Percentiles rank a stretch among this genome's conserved stretches.
phyloP scores from a whole-genome alignment of 768 basidiomycete genomes.

The Mycena kentingensis region DNA sequence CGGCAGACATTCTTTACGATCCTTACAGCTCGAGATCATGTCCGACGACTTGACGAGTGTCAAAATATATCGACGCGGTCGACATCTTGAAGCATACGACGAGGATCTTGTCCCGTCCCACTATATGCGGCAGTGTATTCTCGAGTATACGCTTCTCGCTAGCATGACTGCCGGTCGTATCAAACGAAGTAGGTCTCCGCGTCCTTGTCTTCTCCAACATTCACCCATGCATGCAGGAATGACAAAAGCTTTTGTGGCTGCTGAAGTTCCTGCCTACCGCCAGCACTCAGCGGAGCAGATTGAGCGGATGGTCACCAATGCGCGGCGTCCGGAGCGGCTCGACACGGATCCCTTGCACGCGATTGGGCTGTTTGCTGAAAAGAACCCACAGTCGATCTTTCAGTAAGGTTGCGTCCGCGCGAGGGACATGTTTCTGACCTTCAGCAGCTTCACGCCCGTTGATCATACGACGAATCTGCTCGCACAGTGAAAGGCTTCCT shows the following conservation, averaged over 20 bases:
- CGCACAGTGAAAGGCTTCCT: slow-evolving; percentile 2
- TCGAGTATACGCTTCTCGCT: slow-evolving; percentile 5
- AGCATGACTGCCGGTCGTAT: slow-evolving; percentile 5
- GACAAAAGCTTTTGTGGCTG: background rate
- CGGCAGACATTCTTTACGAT: background rate
- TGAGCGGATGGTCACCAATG: slow-evolving; percentile 7
- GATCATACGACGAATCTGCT: slow-evolving; percentile 7
- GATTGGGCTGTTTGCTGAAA: slow-evolving; percentile 12
- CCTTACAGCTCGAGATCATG: slow-evolving; percentile 7
- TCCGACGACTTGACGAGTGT: slow-evolving; percentile 5
- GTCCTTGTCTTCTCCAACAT: background rate
- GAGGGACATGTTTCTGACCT: background rate
- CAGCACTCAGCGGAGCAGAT: slow-evolving; percentile 2
- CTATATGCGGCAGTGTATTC: slow-evolving; percentile 8
- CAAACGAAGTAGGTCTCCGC: slow-evolving; percentile 8
- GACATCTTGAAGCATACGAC: background rate
- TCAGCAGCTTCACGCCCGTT: background rate
- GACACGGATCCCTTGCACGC: slow-evolving; percentile 7
- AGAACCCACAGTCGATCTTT: slow-evolving; percentile 17
- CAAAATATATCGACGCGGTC: slow-evolving; percentile 3
- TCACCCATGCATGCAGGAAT: background rate
- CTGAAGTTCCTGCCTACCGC: slow-evolving; percentile 3
- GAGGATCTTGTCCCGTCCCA: slow-evolving; percentile 7
- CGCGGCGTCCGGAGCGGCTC: slow-evolving; percentile 4
- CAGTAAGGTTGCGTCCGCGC: background rate